Evolutionary conservation across 2,329 filamentous ascomycete genomes (phyloP), one percentile per base, ranked within the genome.

Genomic region (Gliomastix tumulicola): DNA sequence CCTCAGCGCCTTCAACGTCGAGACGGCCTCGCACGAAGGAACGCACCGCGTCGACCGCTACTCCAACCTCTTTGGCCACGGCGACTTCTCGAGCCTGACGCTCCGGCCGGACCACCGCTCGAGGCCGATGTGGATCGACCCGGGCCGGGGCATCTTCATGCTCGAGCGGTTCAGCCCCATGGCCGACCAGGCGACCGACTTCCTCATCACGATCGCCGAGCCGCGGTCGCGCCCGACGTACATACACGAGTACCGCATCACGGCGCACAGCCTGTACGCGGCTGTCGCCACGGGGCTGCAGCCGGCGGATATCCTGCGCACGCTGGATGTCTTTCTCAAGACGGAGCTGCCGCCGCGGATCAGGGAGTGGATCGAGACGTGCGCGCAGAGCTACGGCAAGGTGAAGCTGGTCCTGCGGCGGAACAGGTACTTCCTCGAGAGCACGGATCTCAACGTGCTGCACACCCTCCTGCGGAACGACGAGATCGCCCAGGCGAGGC

Each of bases 371-470:
- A 90, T 90, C 46, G 65, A 62, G 18, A 79, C 79, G 42, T 92
- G 88, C 44, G 94, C 88, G 6, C 81, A 86, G 45, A 92, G 86
- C 35, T 97, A 92, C 55, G 92, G 92, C 45, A 96, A 96, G 61
- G 88, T 96, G 38, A 92, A 95, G 59, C 76, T 97, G 37, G 92
- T 97, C 31, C 62, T 97, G 44, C 94, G 95, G 59, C 85, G 96
- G 51, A 97, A 89, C 43, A 84, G 87, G 46, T 95, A 94, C 60
- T 96, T 84, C 49, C 80, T 97, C 42, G 92, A 98, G 62, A 96
- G 86, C 50, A 82, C 84, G 16, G 90, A 97, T 57, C 83, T 88
- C 11, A 72, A 81, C 10, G 84, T 95, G 55, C 70, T 97, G 40
- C 88, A 95, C 58, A 84, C 76, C 51, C 71, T 97, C n/a, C 70